Percentiles rank a stretch among this genome's conserved stretches.
Conservation (phyloP, 2,329 filamentous ascomycete genomes). For the Pyrenophora teres region DNA sequence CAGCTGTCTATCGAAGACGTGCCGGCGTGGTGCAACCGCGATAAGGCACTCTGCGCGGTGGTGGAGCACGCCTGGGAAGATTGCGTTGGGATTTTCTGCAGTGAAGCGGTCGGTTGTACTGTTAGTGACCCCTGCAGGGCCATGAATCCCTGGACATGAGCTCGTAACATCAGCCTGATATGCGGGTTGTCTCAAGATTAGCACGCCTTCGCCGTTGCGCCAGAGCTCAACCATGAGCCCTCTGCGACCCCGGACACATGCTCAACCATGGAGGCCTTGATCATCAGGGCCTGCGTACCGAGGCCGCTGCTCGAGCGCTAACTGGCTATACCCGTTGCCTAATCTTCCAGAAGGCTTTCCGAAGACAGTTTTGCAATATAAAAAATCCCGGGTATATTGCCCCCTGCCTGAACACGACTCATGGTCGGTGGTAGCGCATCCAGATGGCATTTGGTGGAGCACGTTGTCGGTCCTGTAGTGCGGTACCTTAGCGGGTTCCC, state of each 20-base stretch:
- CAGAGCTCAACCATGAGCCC: constrained; percentile 19
- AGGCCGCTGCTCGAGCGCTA: constrained; percentile 13
- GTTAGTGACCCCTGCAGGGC: constrained; percentile 27
- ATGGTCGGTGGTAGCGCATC: constrained; percentile 20
- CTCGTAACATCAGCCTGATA: constrained; percentile 42
- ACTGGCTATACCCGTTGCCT: constrained; percentile 28
- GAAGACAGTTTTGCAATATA: constrained; percentile 26
- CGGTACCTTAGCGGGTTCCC: constrained; percentile 24
- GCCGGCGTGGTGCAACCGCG: constrained; percentile 41
- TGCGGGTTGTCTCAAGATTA: constrained; percentile 32
- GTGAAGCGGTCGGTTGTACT: constrained; percentile 30
- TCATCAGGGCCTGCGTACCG: constrained; percentile 11
- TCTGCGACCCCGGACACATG: constrained; percentile 16
- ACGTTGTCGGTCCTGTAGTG: constrained; percentile 33
- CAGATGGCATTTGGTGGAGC: constrained; percentile 25
- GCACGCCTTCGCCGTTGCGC: constrained; percentile 23
- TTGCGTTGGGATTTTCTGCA: constrained; percentile 26
- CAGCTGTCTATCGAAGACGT: constrained; percentile 36
- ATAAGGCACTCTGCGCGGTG: constrained; percentile 42
- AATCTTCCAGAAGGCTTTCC: constrained; percentile 22
- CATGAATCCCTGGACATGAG: constrained; percentile 29
- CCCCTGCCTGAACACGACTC: constrained; percentile 20
- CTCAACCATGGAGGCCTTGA: constrained; percentile 22
- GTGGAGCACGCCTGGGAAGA: constrained; percentile 26
- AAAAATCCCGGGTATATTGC: constrained; percentile 24